Evolutionary conservation across 2,329 filamentous ascomycete genomes (phyloP), one percentile per base, ranked within the genome.

Genomic region (Chaetomiaceae sp.): DNA sequence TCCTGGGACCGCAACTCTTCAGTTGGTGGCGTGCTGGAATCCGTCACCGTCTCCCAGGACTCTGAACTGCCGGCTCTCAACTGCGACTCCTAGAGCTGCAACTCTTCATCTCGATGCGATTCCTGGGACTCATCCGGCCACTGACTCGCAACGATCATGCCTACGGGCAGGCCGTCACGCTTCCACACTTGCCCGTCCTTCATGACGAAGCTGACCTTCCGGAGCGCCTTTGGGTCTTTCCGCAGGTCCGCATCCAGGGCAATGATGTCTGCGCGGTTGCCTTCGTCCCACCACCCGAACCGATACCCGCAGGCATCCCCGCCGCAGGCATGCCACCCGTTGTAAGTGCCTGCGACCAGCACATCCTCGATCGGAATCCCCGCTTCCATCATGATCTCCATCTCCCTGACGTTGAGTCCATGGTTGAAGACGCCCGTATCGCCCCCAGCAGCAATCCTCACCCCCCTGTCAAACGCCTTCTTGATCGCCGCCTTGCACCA

Each of bases 241-340:
- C 68, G 65, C 3, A 75, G 71, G 58, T 80, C 74, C 0, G 69
- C 65, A 2, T 73, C 67, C 11, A 82, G 55, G 0, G 76, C 78
- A 44, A 81, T 70, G 11, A 82, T 71, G 64, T 82, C 79, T 0
- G 78, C 79, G 8, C 73, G 66, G 36, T 67, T 71, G 0, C 77
- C 79, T 46, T 71, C 64, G 47, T 75, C 76, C 23, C 81, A 63
- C 66, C 71, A 76, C 2, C 80, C 80, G 62, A 83, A 82, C 19
- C 69, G 66, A 48, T 72, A 70, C 0, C 79, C 79, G 53, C 74
- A 78, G 44, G 71, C 68, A 31, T 81, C 75, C 3, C 70, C 72
- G 0, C 80, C 79, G 55, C 80, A 82, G 6, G 77, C 72, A 54
- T 80, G 73, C 78, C 79, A 82, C 0, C 80, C 80, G 20, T 72